Percentiles rank a stretch among this genome's conserved stretches.
Conservation (phyloP, 352 stramenopile species). For the Globisporangium takayamanum region DNA sequence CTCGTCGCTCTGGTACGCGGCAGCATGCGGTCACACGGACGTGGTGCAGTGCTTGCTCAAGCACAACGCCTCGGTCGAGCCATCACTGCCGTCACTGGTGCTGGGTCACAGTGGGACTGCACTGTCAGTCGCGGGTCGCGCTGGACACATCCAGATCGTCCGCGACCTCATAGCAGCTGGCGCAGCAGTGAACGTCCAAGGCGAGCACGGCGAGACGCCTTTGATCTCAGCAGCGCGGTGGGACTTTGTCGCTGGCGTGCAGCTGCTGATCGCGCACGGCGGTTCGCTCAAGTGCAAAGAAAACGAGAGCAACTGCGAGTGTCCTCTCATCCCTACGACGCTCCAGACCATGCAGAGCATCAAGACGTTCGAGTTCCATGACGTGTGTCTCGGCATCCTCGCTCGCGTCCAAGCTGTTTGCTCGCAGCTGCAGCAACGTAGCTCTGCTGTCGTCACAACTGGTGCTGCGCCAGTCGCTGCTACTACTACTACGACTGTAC, state of each 20-base stretch:
- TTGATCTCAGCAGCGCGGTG: neutral
- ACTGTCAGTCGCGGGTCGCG: neutral
- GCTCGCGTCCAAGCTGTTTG: neutral
- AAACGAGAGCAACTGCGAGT: neutral
- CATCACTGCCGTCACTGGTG: no score
- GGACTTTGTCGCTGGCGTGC: neutral
- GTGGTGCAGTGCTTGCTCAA: neutral
- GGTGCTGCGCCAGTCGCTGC: no score
- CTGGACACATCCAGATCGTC: neutral
- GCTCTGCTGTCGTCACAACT: no score
- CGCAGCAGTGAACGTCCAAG: neutral
- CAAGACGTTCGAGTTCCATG: neutral
- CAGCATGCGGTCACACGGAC: neutral
- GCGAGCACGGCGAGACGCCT: slow-evolving; percentile 1
- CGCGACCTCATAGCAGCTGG: neutral
- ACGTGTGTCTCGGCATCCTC: neutral
- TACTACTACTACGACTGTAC: no score
- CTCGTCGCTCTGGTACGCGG: neutral
- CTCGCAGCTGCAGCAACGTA: neutral
- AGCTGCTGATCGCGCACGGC: neutral
- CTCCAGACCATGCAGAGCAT: neutral
- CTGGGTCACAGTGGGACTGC: neutral
- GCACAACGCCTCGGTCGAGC: neutral
- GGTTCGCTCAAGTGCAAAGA: neutral
- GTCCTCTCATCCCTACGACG: neutral